These are phyloP conservation scores for Penicillium steckii DNA, from an alignment of 495 filamentous ascomycete species.

Conservation along the genomic window DNA sequence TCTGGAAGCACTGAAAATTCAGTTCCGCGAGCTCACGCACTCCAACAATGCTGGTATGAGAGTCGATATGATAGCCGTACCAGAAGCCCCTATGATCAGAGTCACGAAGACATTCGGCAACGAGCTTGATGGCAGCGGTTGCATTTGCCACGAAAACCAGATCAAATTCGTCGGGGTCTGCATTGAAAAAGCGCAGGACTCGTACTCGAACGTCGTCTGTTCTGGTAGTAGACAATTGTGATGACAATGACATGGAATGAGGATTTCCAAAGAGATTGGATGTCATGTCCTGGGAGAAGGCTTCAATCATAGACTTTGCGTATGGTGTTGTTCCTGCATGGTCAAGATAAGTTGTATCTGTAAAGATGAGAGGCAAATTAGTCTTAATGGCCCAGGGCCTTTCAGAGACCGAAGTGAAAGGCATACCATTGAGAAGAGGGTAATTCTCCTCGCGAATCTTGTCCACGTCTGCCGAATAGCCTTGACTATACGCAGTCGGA, in stretches of 20 bases:
- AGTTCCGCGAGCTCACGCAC: constrained; percentile 67
- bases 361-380: not conserved
- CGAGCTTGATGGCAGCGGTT: constrained; percentile 86
- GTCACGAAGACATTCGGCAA: constrained; percentile 70
- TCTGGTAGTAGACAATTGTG: constrained; percentile 68
- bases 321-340: constrained; percentile 89
- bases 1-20: constrained; percentile 63
- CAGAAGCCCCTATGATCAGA: constrained; percentile 62
- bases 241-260: constrained; percentile 81
- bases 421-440: constrained; percentile 75
- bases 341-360: constrained; percentile 81
- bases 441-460: constrained; percentile 69
- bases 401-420: not conserved
- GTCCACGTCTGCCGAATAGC: constrained; percentile 69
- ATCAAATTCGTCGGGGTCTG: constrained; percentile 80
- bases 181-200: constrained; percentile 77
- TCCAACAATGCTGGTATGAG: constrained; percentile 88
- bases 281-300: constrained; percentile 72
- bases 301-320: constrained; percentile 76
- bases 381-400: not conserved
- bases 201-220: constrained; percentile 75
- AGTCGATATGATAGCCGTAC: constrained; percentile 80
- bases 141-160: constrained; percentile 91
- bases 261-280: constrained; percentile 86
- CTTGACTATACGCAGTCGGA: constrained; percentile 18